Base-by-base conservation (phyloP, 139 green algal genomes). In the Microglena sp. region DNA sequence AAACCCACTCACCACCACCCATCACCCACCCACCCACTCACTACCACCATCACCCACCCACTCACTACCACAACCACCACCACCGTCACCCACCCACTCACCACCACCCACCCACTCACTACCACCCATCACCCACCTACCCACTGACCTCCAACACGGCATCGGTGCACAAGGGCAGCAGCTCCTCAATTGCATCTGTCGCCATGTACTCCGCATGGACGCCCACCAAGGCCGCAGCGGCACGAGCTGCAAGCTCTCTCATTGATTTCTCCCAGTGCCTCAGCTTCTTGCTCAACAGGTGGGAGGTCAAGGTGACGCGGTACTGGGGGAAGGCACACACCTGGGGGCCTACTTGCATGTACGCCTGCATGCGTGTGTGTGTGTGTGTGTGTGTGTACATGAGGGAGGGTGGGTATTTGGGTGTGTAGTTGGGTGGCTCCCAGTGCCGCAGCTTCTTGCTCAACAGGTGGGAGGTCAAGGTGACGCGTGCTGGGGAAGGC, bases 221-320 rank as follows among this genome's bases (percentile, higher is more conserved):
- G 2, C 80, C 80, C 8, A 82, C 89, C 27, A 97, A 73, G 1
- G 81, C 73, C 29, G 74, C 84, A 35, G 24, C 96, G 69, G 5
- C 82, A 82, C 55, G 55, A 45, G 55, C 55, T 8, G 55, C 15
- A n/a, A 62, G 30, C 55, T 65, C 29, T 29, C 58, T 29, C 58
- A 96, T 70, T 0, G 69, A n/a, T 36, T 79, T 76, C 22, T 97
- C 92, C 94, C 94, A 99, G 74, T 98, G 92, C 3, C 67, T 60
- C 62, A 96, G 70, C 86, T 97, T 95, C 18, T 56, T 57, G 32
- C 69, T n/a, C 27, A 95, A 64, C 45, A 98, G 72, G 74, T 97
- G 86, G 26, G 79, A 50, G 11, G 83, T 64, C 56, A 98, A 64
- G 0, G 76, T 11, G 1, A 34, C 22, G 1, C 76, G 59, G 71